Conservation (phyloP, 139 green algal genomes). For the Chlorella sp. region DNA sequence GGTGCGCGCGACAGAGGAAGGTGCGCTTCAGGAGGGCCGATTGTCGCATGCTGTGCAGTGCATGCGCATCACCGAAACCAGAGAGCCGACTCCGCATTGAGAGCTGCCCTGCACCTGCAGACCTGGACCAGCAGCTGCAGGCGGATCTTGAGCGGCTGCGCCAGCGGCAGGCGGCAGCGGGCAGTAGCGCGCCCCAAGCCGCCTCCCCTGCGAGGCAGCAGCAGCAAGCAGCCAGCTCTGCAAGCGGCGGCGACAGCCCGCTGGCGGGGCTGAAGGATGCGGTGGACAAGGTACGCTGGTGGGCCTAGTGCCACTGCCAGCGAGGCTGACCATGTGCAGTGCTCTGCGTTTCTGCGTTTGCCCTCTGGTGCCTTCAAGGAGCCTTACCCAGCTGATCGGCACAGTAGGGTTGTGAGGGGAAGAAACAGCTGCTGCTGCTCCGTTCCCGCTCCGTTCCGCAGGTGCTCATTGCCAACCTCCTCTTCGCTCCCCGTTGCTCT, state of each 20-base stretch:
- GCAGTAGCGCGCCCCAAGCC: background rate
- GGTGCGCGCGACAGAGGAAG: background rate
- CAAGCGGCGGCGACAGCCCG: background rate
- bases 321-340: no score
- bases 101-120: constrained; percentile 59
- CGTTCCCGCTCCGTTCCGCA: no score
- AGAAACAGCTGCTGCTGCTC: no score
- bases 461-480: background rate
- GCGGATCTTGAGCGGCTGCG: constrained; percentile 61
- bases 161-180: constrained; percentile 26
- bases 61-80: no score
- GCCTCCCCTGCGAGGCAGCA: background rate
- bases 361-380: no score
- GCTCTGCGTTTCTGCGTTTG: no score
- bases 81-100: no score
- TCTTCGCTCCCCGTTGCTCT: background rate
- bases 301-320: no score
- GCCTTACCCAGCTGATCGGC: no score
- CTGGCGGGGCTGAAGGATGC: constrained; percentile 47
- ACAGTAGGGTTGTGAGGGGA: no score
- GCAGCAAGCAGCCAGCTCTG: background rate
- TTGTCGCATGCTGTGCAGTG: no score
- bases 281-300: constrained; percentile 60
- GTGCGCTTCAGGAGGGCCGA: no score
- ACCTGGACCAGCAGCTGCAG: constrained; percentile 67